Conservation (phyloP, 306 rosid genomes). For the Delonix regia region DNA sequence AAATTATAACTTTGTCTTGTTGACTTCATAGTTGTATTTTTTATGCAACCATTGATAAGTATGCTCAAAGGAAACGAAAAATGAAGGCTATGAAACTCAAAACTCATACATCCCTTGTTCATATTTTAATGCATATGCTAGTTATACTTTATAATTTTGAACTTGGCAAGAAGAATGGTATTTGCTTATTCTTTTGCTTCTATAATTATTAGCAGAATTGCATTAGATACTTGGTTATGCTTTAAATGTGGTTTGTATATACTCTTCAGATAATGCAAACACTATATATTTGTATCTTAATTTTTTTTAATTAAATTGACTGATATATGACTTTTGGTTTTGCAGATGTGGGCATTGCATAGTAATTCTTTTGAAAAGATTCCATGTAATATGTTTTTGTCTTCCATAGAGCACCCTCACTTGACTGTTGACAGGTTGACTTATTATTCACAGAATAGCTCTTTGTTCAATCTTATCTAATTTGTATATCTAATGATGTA, state of each 20-base stretch:
- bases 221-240: neutral
- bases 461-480: slow-evolving; percentile 20
- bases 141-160: slow-evolving; percentile 16
- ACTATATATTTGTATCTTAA: neutral
- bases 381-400: slow-evolving; percentile 58
- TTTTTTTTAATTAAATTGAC: slow-evolving; percentile 18
- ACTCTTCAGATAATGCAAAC: slow-evolving; percentile 13
- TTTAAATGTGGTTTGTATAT: slow-evolving; percentile 4
- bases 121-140: slow-evolving; percentile 9
- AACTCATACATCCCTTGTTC: neutral
- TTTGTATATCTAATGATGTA: slow-evolving; percentile 38
- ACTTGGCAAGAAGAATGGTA: neutral
- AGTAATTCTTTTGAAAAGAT: slow-evolving; percentile 46
- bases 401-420: slow-evolving; percentile 57
- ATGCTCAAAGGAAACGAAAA: neutral
- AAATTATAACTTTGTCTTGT: neutral
- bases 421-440: slow-evolving; percentile 78
- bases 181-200: slow-evolving; percentile 2
- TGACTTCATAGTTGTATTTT: neutral
- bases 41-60: slow-evolving; percentile 1
- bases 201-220: neutral
- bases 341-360: slow-evolving; percentile 70
- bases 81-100: neutral
- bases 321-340: slow-evolving; percentile 27
- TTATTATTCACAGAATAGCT: slow-evolving; percentile 27